Evolutionary conservation across 495 filamentous ascomycete species (phyloP).

Genomic region (Penicillium cinerascens): DNA sequence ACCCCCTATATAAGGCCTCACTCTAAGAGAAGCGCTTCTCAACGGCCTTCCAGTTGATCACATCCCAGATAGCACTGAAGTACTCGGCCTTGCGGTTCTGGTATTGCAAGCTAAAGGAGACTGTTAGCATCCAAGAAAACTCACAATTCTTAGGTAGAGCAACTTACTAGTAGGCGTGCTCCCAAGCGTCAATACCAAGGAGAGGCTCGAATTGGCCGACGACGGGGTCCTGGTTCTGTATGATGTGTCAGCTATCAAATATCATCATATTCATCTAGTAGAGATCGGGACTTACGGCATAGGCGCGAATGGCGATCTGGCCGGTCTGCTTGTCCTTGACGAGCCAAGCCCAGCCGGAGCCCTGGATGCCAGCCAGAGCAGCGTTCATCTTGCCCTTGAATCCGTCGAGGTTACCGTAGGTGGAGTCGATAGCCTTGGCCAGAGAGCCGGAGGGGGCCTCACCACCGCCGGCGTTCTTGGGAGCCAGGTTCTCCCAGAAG

Average conservation of each 20-base stretch:
- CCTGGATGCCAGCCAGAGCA: slow-evolving; percentile 84
- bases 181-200: slow-evolving; percentile 96
- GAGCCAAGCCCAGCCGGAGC: slow-evolving; percentile 93
- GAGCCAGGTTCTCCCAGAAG: slow-evolving; percentile 91
- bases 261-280: background rate
- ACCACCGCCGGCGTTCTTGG: slow-evolving; percentile 67
- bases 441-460: slow-evolving; percentile 66
- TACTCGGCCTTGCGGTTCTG: slow-evolving; percentile 99
- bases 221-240: slow-evolving; percentile 86
- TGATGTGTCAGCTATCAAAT: slow-evolving; percentile 9
- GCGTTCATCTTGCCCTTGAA: slow-evolving; percentile 76
- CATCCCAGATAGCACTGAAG: slow-evolving; percentile 94
- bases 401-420: slow-evolving; percentile 68
- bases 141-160: background rate
- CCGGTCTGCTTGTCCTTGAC: slow-evolving; percentile 81
- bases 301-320: slow-evolving; percentile 68
- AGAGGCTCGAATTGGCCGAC: slow-evolving; percentile 81
- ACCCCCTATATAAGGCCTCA: slow-evolving; percentile 2
- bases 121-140: slow-evolving; percentile 33
- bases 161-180: slow-evolving; percentile 74
- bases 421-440: slow-evolving; percentile 66
- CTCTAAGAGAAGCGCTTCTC: slow-evolving; percentile 69
- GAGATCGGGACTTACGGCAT: slow-evolving; percentile 51
- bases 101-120: slow-evolving; percentile 72
- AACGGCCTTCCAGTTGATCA: slow-evolving; percentile 95